Conservation (phyloP, 768 basidiomycete species). For the Collybia sordida region DNA sequence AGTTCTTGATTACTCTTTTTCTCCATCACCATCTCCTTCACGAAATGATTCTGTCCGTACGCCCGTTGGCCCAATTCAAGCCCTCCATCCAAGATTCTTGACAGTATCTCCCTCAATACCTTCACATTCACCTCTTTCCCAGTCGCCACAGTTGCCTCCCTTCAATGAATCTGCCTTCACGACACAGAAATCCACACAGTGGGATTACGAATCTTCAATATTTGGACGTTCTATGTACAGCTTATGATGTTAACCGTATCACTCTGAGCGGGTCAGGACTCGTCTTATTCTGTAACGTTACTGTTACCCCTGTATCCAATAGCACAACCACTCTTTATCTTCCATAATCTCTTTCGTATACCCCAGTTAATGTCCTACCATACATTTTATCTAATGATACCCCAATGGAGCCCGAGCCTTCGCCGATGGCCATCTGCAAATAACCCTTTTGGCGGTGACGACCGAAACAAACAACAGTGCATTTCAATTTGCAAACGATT, state of each 20-base stretch:
- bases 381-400: too few relatives aligned
- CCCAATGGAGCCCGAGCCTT: too few relatives aligned
- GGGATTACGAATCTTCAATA: neutral
- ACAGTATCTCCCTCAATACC: neutral
- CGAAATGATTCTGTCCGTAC: neutral
- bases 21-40: conserved; percentile 3
- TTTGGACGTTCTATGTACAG: neutral
- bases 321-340: too few relatives aligned
- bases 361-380: too few relatives aligned
- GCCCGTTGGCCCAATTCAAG: neutral
- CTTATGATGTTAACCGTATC: too few relatives aligned
- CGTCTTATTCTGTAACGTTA: too few relatives aligned
- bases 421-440: too few relatives aligned
- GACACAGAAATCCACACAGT: neutral
- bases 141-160: neutral
- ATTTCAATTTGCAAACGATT: neutral
- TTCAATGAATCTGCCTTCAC: neutral
- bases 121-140: neutral
- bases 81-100: neutral
- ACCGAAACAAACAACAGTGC: neutral
- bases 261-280: too few relatives aligned
- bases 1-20: neutral
- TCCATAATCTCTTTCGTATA: too few relatives aligned
- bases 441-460: too few relatives aligned
- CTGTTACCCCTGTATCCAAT: too few relatives aligned